Conservation (phyloP, 2,329 filamentous ascomycete species). For the Stemphylium vesicarium region DNA sequence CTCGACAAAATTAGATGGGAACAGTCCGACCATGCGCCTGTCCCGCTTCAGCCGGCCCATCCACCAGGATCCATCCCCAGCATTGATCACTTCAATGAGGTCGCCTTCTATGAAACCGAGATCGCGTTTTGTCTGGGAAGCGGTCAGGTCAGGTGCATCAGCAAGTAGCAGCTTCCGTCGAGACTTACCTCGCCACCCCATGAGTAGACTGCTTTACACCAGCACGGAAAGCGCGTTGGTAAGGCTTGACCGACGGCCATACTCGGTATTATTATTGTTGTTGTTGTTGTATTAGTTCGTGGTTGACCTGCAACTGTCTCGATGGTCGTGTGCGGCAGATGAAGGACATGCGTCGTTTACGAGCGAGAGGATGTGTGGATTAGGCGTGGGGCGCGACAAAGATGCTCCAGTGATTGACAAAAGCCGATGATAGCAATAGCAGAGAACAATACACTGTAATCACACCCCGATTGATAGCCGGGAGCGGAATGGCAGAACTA, state of each 20-base stretch:
- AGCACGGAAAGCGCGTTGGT: conserved; percentile 84
- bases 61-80: conserved; percentile 98
- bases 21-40: conserved; percentile 86
- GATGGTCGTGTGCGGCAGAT: conserved; percentile 14
- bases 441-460: conserved; percentile 10
- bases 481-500: conserved; percentile 19
- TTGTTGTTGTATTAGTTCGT: conserved; percentile 6
- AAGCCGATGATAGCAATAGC: conserved; percentile 16
- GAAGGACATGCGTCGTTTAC: conserved; percentile 23
- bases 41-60: conserved; percentile 90
- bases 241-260: conserved; percentile 62
- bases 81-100: conserved; percentile 96
- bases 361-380: conserved; percentile 12
- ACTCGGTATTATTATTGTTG: background rate
- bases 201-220: conserved; percentile 89
- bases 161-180: conserved; percentile 5
- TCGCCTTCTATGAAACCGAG: conserved; percentile 97
- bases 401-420: conserved; percentile 14
- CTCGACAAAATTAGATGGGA: conserved; percentile 97
- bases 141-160: conserved; percentile 28
- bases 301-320: conserved; percentile 27
- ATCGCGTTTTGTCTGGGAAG: conserved; percentile 76
- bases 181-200: conserved; percentile 78
- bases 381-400: conserved; percentile 1
- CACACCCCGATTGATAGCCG: conserved; percentile 24